phyloP scores from a whole-genome alignment of 345 rosid genomes.

The Pistacia vera region DNA sequence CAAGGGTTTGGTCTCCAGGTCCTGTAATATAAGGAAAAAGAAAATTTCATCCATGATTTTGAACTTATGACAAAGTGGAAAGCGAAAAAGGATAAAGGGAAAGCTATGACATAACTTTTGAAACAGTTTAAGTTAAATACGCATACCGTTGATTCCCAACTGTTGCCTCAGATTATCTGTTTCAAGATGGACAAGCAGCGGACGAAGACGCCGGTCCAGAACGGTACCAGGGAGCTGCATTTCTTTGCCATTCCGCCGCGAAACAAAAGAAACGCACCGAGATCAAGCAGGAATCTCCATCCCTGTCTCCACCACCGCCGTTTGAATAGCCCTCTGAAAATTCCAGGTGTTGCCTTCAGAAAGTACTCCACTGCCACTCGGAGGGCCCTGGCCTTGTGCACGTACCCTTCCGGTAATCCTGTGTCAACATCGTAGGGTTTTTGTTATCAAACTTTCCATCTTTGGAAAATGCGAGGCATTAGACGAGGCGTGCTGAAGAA shows the following conservation, averaged over 20 bases:
- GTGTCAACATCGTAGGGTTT: conserved; percentile 30
- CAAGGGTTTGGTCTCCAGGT: conserved; percentile 27
- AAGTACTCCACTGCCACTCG: conserved; percentile 35
- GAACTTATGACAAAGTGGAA: too few species aligned
- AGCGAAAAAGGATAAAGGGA: too few species aligned
- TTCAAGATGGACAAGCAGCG: conserved; percentile 39
- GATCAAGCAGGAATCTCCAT: conserved; percentile 33
- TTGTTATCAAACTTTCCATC: neutral
- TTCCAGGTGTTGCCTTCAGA: conserved; percentile 39
- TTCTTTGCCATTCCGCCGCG: conserved; percentile 47
- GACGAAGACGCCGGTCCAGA: conserved; percentile 48
- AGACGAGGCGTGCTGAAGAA: conserved; percentile 30
- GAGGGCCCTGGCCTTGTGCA: conserved; percentile 13
- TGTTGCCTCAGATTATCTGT: conserved; percentile 31
- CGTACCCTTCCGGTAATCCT: conserved; percentile 41
- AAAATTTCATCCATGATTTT: too few species aligned
- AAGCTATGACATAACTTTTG: too few species aligned
- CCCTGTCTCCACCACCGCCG: conserved; percentile 32
- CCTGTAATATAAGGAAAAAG: conserved; percentile 13
- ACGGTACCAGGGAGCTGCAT: conserved; percentile 44
- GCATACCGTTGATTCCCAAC: conserved; percentile 26
- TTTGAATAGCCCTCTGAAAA: conserved; percentile 27
- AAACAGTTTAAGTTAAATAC: too few species aligned
- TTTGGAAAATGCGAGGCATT: conserved; percentile 19
- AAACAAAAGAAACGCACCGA: conserved; percentile 58